Conservation (phyloP, 2,329 filamentous ascomycete genomes). For the Phialocephala sp. region DNA sequence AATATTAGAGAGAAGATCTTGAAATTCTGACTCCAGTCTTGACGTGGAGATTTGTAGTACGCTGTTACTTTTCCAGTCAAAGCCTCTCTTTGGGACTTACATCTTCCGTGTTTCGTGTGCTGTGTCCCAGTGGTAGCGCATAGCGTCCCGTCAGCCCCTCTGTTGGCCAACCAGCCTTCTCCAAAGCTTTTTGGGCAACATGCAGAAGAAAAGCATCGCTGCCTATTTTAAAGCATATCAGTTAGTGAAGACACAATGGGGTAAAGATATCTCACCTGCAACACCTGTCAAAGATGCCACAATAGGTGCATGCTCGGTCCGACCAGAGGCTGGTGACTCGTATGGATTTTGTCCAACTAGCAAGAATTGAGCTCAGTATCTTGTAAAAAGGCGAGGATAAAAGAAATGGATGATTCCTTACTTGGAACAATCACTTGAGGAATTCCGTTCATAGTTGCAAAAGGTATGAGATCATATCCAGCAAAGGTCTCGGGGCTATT, state of each 20-base stretch:
- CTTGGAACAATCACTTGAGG: neutral
- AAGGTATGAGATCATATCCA: neutral
- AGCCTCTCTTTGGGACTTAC: too few species aligned
- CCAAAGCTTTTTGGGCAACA: neutral
- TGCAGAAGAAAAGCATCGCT: slow-evolving; percentile 7
- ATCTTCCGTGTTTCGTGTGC: too few species aligned
- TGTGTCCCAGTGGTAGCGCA: too few species aligned
- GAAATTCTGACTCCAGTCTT: too few species aligned
- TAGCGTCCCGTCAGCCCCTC: slow-evolving; percentile 2
- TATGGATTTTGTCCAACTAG: neutral
- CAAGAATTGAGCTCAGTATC: neutral
- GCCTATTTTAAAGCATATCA: neutral
- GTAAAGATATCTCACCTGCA: neutral
- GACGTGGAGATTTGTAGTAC: too few species aligned
- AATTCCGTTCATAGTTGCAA: neutral
- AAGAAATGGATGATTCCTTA: neutral
- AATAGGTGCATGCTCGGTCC: neutral
- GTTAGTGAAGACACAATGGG: neutral
- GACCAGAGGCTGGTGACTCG: neutral
- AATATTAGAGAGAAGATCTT: too few species aligned
- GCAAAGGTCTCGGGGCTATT: neutral
- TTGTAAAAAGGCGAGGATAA: neutral
- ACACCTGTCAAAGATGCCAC: neutral
- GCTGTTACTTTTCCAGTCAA: too few species aligned
- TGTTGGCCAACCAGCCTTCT: slow-evolving; percentile 9